Evolutionary conservation across 1,284 basidiomycete genomes (phyloP), one percentile per base, ranked within the genome.

Genomic region (Leccinum variabile): DNA sequence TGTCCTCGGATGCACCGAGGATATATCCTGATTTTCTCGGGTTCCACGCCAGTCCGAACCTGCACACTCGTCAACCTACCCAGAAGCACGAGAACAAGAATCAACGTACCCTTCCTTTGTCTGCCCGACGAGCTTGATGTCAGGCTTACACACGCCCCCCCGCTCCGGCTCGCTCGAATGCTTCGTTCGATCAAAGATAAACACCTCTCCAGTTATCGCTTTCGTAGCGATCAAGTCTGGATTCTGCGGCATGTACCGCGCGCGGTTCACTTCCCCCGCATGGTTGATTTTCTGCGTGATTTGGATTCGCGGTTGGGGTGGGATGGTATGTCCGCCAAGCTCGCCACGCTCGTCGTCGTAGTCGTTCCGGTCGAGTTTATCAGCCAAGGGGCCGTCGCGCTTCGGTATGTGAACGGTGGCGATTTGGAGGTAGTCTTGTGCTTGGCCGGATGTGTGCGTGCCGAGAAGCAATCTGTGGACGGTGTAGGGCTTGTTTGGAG

Each of bases 181-280:
- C 77, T 98, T 98, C 55, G 97, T 99, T 62, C 97, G 82, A 78
- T 99, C 97, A 77, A 99, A 99, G 41, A 99, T 80, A 67, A 92
- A 84, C 10, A 98, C 94, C 67, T 97, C 93, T 14, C 97, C 97
- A 5, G 85, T 87, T 8, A 97, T 87, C 10, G 95, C 83, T 71
- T 98, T 97, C 9, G 97, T 99, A 2, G 97, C 97, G 67, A 99
- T 94, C 67, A 99, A 77, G 77, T 99, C 94, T 6, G 94, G 92
- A 73, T 99, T 99, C 78, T 98, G 97, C 14, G 97, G 97, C 94
- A 98, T 98, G 77, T 99, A 99, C 54, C 97, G 85, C 61, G 97
- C 97, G 44, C 96, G 82, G 78, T 99, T 99, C 71, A 99, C 94
- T 77, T 99, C 97, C 57, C 95, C 95, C 9, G 87, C 86, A 77